Evolutionary conservation across 1,284 basidiomycete genomes (phyloP).

Genomic region (Trichosporon sp.): DNA sequence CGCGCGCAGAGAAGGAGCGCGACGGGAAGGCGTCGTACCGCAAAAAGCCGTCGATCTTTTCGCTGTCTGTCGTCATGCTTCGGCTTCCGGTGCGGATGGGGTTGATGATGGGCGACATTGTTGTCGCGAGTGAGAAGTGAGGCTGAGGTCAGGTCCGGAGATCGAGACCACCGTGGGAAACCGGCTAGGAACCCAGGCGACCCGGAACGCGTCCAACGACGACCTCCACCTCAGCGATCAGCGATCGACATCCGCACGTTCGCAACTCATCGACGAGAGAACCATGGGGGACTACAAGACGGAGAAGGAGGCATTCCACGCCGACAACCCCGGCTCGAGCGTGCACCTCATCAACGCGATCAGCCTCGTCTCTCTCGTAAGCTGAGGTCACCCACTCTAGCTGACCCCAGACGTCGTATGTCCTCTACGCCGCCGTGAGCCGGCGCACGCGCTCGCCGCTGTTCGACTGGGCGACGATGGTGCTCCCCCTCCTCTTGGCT

Average conservation of each 20-base stretch:
- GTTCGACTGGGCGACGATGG: slow-evolving; percentile 68
- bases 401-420: slow-evolving; percentile 66
- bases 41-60: slow-evolving; percentile 28
- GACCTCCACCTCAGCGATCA: slow-evolving; percentile 8
- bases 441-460: slow-evolving; percentile 47
- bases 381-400: slow-evolving; percentile 46
- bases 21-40: slow-evolving; percentile 36
- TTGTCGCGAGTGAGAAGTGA: neutral
- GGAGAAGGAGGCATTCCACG: slow-evolving; percentile 84
- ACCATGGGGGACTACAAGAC: slow-evolving; percentile 67
- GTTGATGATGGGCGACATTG: neutral
- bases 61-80: slow-evolving; percentile 4
- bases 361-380: slow-evolving; percentile 71
- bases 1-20: slow-evolving; percentile 33
- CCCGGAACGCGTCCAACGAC: neutral
- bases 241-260: neutral
- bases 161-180: slow-evolving; percentile 6
- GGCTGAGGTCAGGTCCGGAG: neutral
- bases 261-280: neutral
- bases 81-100: neutral
- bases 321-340: slow-evolving; percentile 74
- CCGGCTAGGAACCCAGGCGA: neutral
- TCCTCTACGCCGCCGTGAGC: slow-evolving; percentile 65
- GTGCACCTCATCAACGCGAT: slow-evolving; percentile 74
- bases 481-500: slow-evolving; percentile 74